Evolutionary conservation across 2,329 filamentous ascomycete species (phyloP).

Genomic region (Diaporthe destruens): DNA sequence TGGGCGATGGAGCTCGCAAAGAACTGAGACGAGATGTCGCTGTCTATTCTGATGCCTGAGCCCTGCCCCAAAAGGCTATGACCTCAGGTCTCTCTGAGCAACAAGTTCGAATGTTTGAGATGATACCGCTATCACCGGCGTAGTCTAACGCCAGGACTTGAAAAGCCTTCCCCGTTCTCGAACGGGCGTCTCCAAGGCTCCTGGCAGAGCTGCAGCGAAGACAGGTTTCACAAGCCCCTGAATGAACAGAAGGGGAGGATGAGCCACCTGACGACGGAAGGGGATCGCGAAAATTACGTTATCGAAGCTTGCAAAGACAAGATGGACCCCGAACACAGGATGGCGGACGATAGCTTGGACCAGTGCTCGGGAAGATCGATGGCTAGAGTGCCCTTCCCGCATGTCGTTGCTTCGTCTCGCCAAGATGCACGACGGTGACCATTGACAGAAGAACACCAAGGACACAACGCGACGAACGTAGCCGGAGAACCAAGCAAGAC

Average conservation of each 20-base stretch:
- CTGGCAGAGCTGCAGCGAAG: constrained; percentile 4
- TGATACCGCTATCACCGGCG: constrained; percentile 19
- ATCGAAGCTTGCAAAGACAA: not conserved
- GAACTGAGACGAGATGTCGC: not conserved
- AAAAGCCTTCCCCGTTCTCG: not conserved
- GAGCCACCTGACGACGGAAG: constrained; percentile 8
- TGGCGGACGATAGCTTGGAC: not conserved
- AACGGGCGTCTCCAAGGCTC: not conserved
- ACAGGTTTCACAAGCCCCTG: constrained; percentile 19
- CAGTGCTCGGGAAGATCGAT: not conserved
- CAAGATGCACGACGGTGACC: not conserved
- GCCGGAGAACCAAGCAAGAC: not conserved
- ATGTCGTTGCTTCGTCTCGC: constrained; percentile 5
- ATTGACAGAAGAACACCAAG: constrained; percentile 5
- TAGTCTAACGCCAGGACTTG: constrained; percentile 19
- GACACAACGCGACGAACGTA: not conserved
- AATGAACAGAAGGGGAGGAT: not conserved
- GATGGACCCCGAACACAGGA: not conserved
- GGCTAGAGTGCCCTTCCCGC: not conserved
- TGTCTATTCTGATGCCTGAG: constrained; percentile 6
- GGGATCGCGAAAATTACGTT: constrained; percentile 5
- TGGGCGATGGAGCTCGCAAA: not conserved
- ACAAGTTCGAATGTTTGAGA: constrained; percentile 30
- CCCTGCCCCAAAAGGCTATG: constrained; percentile 12
- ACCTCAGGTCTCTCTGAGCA: constrained; percentile 1